Evolutionary conservation across 2,329 filamentous ascomycete genomes (phyloP), one percentile per base, ranked within the genome.

Genomic region (Phialocephala subalpina): DNA sequence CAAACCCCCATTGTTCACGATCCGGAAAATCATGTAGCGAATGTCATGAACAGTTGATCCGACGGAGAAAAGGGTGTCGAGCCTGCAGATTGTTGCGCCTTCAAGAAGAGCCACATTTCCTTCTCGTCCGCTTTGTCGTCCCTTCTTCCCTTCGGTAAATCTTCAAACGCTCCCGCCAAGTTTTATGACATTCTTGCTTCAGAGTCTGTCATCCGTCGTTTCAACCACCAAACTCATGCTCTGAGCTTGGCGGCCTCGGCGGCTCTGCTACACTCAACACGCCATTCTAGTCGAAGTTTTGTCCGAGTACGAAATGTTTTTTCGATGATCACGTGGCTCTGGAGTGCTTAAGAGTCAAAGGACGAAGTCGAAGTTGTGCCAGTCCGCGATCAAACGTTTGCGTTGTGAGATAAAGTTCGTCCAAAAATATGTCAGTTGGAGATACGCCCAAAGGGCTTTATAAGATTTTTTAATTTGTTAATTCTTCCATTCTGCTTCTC

Each of bases 171-270:
- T 49, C 22, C 45, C 45, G 20, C 18, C 4, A 49, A 22, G 45
- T 49, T 49, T n/a, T 25, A 49, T 49, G 45, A 22, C 45, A 49
- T 25, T 49, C 18, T 42, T 49, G 45, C 45, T 49, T 20, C 45
- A 49, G 18, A 49, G 45, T 49, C 20, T 22, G 45, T 49, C 45
- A 22, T 12, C 20, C 11, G 18, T 49, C 18, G 45, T 49, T 49
- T 49, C 45, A 49, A 49, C 45, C 45, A 16, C 2, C 45, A 22
- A 49, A 49, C 45, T 49, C 8, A 42, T 49, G 45, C 45, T 49
- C 45, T 49, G 45, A 22, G 45, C 45, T 49, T 20, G 20, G n/a
- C 45, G 18, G 45, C 45, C 45, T 49, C 6, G 20, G n/a, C 45
- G 18, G 45, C 45, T 20, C 45, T 49, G 45, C 45, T 4, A 49